phyloP scores from a whole-genome alignment of 129 eudicot genomes.

The Arctium minus region DNA sequence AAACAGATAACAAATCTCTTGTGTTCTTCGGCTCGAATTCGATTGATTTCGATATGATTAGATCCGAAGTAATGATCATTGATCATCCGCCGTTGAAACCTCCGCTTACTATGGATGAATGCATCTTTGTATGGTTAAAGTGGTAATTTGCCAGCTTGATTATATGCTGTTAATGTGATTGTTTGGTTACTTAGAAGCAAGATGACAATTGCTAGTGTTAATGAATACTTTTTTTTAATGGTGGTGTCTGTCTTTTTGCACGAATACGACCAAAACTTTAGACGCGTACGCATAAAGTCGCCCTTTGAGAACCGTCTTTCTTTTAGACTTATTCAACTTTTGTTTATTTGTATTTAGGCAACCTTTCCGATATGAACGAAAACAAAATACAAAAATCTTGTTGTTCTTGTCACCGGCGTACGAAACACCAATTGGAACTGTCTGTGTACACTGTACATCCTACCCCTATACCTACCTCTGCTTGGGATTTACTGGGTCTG shows the following conservation, averaged over 20 bases:
- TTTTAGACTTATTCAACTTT: constrained; percentile 5
- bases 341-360: not conserved
- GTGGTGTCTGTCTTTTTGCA: not conserved
- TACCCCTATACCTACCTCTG: not conserved
- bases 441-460: not conserved
- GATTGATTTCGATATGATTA: not conserved
- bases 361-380: not conserved
- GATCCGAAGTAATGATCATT: not conserved
- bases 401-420: not conserved
- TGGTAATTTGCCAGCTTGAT: constrained; percentile 7
- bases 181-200: constrained; percentile 5
- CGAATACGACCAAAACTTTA: constrained; percentile 10
- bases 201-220: constrained; percentile 10
- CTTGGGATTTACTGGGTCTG: not conserved
- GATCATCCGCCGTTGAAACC: not conserved
- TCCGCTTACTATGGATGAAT: not conserved
- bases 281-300: constrained; percentile 5
- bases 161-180: constrained; percentile 1
- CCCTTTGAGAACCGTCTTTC: not conserved
- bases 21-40: not conserved
- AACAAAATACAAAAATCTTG: not conserved
- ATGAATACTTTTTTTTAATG: not conserved
- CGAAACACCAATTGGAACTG: not conserved
- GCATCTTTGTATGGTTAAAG: constrained; percentile 1
- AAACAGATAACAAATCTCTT: not conserved